Percentiles rank a stretch among this genome's conserved stretches.
These are phyloP conservation scores for Penicillium italicum DNA, from an alignment of 2,329 filamentous ascomycete genomes.

Conservation along the genomic window DNA sequence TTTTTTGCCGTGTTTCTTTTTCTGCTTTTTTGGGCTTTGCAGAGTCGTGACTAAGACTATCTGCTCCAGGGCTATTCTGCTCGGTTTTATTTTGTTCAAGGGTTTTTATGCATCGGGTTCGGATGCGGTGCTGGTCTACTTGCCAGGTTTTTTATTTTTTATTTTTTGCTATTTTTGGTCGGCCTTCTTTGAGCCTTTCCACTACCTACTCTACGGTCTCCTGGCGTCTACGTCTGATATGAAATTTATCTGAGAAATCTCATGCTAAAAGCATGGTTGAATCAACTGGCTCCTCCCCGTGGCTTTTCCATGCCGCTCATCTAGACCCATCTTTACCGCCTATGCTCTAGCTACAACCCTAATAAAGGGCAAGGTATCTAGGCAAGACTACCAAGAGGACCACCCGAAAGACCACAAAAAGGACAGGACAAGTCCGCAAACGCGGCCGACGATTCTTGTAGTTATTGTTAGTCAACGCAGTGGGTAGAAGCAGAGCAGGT, in stretches of 20 bases:
- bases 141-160: neutral
- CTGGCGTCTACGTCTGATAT: slow-evolving; percentile 1
- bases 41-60: neutral
- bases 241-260: neutral
- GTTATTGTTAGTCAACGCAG: neutral
- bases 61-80: neutral
- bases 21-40: neutral
- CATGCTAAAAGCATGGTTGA: slow-evolving; percentile 5
- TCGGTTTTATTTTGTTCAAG: neutral
- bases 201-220: neutral
- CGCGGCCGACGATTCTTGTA: neutral
- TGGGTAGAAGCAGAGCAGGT: neutral
- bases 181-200: neutral
- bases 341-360: too few species aligned
- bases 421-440: too few species aligned
- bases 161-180: neutral
- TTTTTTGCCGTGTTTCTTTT: slow-evolving; percentile 7
- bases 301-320: neutral
- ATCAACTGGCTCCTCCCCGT: neutral
- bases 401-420: too few species aligned
- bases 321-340: neutral
- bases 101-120: slow-evolving; percentile 2
- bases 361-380: too few species aligned
- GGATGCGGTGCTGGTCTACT: slow-evolving; percentile 5
- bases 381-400: too few species aligned